Percentiles rank a stretch among this genome's conserved stretches.
Conservation (phyloP, 2,329 filamentous ascomycete species). For the Colletotrichum spaethianum region DNA sequence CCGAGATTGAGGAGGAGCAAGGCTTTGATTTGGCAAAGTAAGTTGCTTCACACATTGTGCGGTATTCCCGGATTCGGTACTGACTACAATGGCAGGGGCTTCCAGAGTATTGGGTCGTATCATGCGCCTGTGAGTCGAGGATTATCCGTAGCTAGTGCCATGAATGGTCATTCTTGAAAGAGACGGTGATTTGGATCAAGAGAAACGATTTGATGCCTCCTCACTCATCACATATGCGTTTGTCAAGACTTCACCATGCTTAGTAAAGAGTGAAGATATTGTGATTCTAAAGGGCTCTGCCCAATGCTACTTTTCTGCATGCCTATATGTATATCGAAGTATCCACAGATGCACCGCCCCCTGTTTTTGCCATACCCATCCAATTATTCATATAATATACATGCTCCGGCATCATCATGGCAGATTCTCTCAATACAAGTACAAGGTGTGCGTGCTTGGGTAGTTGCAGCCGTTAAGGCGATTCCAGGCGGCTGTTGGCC, state of each 20-base stretch:
- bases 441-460: background rate
- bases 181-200: background rate
- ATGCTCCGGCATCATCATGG: slow-evolving; percentile 9
- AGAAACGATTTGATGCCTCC: slow-evolving; percentile 5
- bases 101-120: slow-evolving; percentile 76
- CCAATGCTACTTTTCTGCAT: slow-evolving; percentile 17
- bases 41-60: slow-evolving; percentile 41
- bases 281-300: slow-evolving; percentile 25
- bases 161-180: slow-evolving; percentile 49
- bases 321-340: slow-evolving; percentile 13
- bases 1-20: slow-evolving; percentile 62
- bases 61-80: slow-evolving; percentile 20
- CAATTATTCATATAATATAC: slow-evolving; percentile 30
- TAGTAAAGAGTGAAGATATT: slow-evolving; percentile 35
- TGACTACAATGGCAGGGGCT: slow-evolving; percentile 64
- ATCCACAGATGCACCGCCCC: slow-evolving; percentile 25
- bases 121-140: slow-evolving; percentile 69
- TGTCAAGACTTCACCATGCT: background rate
- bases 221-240: background rate
- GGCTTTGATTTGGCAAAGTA: slow-evolving; percentile 74
- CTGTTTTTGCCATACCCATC: slow-evolving; percentile 9
- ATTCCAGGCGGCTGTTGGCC: background rate
- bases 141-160: slow-evolving; percentile 58
- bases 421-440: background rate
- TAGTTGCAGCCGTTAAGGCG: background rate